Evolutionary conservation across 2,329 filamentous ascomycete species (phyloP).

Genomic region (Iodosphaeria phyllophila): DNA sequence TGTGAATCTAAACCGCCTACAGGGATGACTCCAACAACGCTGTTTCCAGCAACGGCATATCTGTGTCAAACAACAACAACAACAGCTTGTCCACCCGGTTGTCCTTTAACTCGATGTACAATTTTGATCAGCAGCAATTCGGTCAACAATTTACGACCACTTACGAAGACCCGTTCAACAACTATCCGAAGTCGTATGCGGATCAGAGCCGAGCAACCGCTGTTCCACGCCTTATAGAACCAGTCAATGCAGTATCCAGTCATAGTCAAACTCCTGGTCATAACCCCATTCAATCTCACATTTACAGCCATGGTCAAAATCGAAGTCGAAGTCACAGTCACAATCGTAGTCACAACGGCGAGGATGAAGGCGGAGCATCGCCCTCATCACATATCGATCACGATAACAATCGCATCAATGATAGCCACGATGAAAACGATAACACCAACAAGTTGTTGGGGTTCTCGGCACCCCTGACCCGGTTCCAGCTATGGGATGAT

Average conservation of each 20-base stretch:
- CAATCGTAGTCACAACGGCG: no score
- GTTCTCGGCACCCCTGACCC: constrained; percentile 46
- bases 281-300: no score
- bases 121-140: constrained; percentile 39
- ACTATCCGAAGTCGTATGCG: constrained; percentile 33
- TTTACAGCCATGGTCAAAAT: no score
- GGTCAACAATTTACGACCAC: constrained; percentile 42
- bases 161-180: constrained; percentile 47
- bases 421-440: no score
- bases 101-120: constrained; percentile 39
- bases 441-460: constrained; percentile 56
- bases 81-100: constrained; percentile 21
- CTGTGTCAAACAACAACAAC: constrained; percentile 18
- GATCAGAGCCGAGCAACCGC: constrained; percentile 22
- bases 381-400: no score
- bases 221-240: constrained; percentile 20
- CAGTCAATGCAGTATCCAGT: constrained; percentile 36
- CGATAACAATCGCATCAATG: no score
- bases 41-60: constrained; percentile 1
- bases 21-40: constrained; percentile 1
- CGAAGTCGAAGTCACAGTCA: no score
- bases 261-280: no score
- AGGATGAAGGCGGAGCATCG: no score
- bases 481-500: constrained; percentile 45
- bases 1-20: constrained; percentile 1